A percentile compares a stretch with the other conserved stretches of the same genome.
These are phyloP conservation scores for Talaromyces sp. DNA, from an alignment of 2,329 filamentous ascomycete species.

Conservation along the genomic window DNA sequence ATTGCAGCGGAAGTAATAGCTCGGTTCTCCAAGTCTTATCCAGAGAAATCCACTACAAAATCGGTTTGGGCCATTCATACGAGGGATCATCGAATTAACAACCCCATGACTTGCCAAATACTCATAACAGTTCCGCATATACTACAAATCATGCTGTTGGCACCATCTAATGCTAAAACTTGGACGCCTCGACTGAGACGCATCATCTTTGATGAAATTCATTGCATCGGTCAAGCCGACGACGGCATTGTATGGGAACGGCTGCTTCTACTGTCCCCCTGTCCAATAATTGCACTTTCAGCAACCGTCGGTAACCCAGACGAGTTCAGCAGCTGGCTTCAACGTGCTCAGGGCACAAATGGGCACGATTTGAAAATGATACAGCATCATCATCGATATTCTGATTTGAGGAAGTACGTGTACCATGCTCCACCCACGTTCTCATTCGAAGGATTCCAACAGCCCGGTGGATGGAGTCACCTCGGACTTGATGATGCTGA, in stretches of 20 bases:
- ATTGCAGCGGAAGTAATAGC: conserved; percentile 76
- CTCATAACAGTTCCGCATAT: conserved; percentile 76
- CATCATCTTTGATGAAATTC: conserved; percentile 80
- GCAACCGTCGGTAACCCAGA: conserved; percentile 74
- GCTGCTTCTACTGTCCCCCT: conserved; percentile 68
- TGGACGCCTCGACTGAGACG: conserved; percentile 68
- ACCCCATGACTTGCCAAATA: conserved; percentile 67
- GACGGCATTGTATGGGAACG: conserved; percentile 79
- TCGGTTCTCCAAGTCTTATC: conserved; percentile 62
- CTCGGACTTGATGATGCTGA: conserved; percentile 49
- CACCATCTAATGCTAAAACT: conserved; percentile 60
- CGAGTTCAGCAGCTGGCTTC: conserved; percentile 68
- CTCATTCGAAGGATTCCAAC: conserved; percentile 52
- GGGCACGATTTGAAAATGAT: conserved; percentile 66
- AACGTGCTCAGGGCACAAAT: conserved; percentile 59
- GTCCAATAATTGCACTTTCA: conserved; percentile 74
- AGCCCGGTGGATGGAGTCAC: conserved; percentile 17
- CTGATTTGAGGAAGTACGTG: conserved; percentile 71
- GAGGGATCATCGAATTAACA: conserved; percentile 71
- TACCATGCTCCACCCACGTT: conserved; percentile 54
- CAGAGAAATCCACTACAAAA: conserved; percentile 51
- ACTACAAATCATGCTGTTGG: conserved; percentile 72
- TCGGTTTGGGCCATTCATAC: conserved; percentile 79
- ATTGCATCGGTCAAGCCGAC: conserved; percentile 73
- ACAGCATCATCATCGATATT: conserved; percentile 66